Conservation (phyloP, 371 early-diverging fungal species). For the Haplosporangium sp. region DNA sequence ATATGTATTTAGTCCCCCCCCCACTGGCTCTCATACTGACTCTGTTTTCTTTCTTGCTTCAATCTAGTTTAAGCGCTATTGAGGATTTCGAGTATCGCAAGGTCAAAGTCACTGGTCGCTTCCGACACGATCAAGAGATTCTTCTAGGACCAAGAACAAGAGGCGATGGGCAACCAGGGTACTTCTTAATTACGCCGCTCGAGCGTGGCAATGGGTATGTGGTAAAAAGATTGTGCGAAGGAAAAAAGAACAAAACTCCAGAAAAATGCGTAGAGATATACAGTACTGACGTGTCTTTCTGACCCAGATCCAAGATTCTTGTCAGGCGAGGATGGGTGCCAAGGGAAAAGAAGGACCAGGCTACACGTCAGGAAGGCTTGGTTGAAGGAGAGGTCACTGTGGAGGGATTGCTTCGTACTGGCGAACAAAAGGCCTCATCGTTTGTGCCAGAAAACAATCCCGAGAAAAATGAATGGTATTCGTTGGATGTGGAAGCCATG, state of each 20-base stretch:
- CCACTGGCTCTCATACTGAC: background rate
- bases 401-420: slow-evolving; percentile 71
- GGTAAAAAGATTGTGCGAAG: background rate
- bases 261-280: too few species aligned
- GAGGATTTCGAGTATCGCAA: slow-evolving; percentile 81
- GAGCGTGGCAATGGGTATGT: slow-evolving; percentile 74
- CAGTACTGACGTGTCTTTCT: background rate
- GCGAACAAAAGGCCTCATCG: slow-evolving; percentile 65
- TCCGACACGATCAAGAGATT: slow-evolving; percentile 80
- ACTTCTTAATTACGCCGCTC: slow-evolving; percentile 87
- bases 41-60: background rate
- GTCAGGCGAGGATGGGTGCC: slow-evolving; percentile 93
- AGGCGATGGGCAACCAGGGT: slow-evolving; percentile 82
- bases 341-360: slow-evolving; percentile 70
- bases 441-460: slow-evolving; percentile 80
- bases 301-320: slow-evolving; percentile 68
- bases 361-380: slow-evolving; percentile 67
- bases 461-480: slow-evolving; percentile 83
- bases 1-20: background rate
- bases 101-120: slow-evolving; percentile 75
- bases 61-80: slow-evolving; percentile 57
- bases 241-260: background rate
- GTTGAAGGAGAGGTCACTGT: slow-evolving; percentile 62
- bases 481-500: slow-evolving; percentile 83
- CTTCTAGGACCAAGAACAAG: slow-evolving; percentile 83